Base-by-base conservation (phyloP, 768 basidiomycete genomes). In the Paxillus ammoniavirescens region DNA sequence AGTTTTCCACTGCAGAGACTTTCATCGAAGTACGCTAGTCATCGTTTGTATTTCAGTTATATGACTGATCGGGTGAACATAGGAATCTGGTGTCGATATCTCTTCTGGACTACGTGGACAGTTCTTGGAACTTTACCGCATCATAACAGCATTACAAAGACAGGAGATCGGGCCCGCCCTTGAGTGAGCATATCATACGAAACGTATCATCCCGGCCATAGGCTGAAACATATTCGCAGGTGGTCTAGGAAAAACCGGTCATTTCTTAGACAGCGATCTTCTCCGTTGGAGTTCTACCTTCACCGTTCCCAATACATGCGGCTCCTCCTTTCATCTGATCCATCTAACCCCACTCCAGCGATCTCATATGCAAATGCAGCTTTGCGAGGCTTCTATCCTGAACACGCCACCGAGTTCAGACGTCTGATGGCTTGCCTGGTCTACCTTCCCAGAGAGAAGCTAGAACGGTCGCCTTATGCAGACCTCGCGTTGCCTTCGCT, bases 281-380 rank as follows among this genome's bases (percentile, higher is more conserved):
- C 94, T 1, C 80, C 91, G 0, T 80, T 99, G 10, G 91, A 93
- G 61, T 99, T 96, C 66, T 76, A 87, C 64, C 81, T 98, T 26
- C 92, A 98, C 61, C 89, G 92, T 26, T 93, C 92, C 9, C 87
- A 93, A 67, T 98, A 91, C 67, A 80, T 97, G 50, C 84, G 85
- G 4, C 75, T 96, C 9, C 78, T 95, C 17, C 75, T 89, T 45
- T 75, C 82, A 30, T 78, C 81, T 9, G 76, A 82, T 56, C 81
- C 85, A 6, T 78, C 82, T 26, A 72, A 86, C 61, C 75, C 79
- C 31, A 54, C 73, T 4, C 73, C 76, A 12, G 91, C 92, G 2
- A 76, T 97, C 41, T 69, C 76, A 1, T 98, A 98, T 70, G 91
- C 91, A 18, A 84, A 82, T 33, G 68, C 74, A 4, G 75, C 85